Conservation (phyloP, 2,329 filamentous ascomycete species). For the Geosmithia putterillii region DNA sequence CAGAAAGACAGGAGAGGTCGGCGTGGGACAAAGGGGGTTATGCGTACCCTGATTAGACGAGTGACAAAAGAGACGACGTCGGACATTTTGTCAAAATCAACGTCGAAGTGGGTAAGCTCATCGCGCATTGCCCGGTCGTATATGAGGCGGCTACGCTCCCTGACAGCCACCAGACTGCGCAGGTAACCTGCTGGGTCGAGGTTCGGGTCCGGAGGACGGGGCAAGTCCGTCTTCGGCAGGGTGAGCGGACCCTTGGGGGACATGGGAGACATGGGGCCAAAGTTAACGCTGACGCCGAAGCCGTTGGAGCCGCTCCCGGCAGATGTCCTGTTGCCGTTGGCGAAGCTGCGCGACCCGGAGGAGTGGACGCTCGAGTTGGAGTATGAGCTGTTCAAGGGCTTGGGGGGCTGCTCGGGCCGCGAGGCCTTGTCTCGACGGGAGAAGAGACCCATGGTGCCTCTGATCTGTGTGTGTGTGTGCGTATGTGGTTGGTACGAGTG, state of each 20-base stretch:
- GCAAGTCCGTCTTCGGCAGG: slow-evolving; percentile 68
- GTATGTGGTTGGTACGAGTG: neutral
- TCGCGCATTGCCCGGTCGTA: slow-evolving; percentile 67
- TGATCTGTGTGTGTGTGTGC: too few species aligned
- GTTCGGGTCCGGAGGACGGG: slow-evolving; percentile 74
- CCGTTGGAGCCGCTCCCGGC: slow-evolving; percentile 27
- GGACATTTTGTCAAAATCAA: slow-evolving; percentile 73
- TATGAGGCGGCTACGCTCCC: slow-evolving; percentile 64
- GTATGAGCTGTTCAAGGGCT: slow-evolving; percentile 24
- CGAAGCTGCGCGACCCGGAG: neutral
- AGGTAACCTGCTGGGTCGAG: slow-evolving; percentile 85
- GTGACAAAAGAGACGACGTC: slow-evolving; percentile 80
- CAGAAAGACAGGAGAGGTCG: neutral
- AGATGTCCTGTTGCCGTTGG: neutral
- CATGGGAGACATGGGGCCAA: slow-evolving; percentile 27
- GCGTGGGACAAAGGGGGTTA: neutral
- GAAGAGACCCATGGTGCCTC: slow-evolving; percentile 42
- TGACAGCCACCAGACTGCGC: slow-evolving; percentile 76
- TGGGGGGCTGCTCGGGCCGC: slow-evolving; percentile 23
- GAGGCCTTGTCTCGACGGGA: slow-evolving; percentile 40
- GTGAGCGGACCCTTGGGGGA: slow-evolving; percentile 37
- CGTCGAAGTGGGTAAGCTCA: slow-evolving; percentile 73
- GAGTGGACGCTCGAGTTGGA: slow-evolving; percentile 41
- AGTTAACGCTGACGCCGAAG: slow-evolving; percentile 25
- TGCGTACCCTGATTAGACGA: slow-evolving; percentile 84